Conservation (phyloP, 2,329 filamentous ascomycete genomes). For the Sporothrix brunneoviolacea region DNA sequence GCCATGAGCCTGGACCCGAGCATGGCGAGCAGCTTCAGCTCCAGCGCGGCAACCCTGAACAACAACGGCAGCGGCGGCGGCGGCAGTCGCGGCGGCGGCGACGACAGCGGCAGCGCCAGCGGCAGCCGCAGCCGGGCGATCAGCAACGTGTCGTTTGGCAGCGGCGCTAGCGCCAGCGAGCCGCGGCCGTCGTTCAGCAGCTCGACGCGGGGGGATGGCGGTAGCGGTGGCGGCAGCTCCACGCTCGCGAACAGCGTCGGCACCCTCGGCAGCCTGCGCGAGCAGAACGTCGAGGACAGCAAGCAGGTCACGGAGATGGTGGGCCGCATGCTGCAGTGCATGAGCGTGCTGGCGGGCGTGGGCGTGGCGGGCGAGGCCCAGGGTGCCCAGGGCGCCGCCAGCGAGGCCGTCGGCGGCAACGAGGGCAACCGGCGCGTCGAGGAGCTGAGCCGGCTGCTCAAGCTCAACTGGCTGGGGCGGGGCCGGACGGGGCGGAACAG, state of each 20-base stretch:
- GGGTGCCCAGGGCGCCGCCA: constrained; percentile 49
- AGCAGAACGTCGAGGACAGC: constrained; percentile 59
- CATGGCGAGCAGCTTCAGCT: constrained; percentile 62
- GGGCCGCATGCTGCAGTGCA: constrained; percentile 90
- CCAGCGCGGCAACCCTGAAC: constrained; percentile 72
- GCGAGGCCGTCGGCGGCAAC: constrained; percentile 52
- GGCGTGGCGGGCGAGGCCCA: constrained; percentile 29
- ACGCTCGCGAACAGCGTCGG: background rate
- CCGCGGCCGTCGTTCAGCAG: constrained; percentile 37
- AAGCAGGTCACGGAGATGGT: constrained; percentile 89
- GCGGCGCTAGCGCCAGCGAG: constrained; percentile 39
- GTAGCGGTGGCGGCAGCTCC: constrained; percentile 13
- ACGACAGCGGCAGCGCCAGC: constrained; percentile 33
- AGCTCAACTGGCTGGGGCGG: constrained; percentile 92
- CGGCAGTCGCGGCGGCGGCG: constrained; percentile 28
- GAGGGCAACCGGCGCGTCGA: constrained; percentile 72
- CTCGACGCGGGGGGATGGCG: constrained; percentile 22
- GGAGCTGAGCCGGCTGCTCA: constrained; percentile 76
- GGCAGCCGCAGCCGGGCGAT: constrained; percentile 70
- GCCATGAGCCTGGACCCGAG: constrained; percentile 68
- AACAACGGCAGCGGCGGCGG: constrained; percentile 46
- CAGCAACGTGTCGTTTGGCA: constrained; percentile 70
- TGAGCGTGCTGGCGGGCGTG: constrained; percentile 74
- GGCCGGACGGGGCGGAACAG: constrained; percentile 84
- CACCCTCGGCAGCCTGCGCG: constrained; percentile 35